Conservation (phyloP, 1,139 yeast species). For the Geotrichum aggregatum region DNA sequence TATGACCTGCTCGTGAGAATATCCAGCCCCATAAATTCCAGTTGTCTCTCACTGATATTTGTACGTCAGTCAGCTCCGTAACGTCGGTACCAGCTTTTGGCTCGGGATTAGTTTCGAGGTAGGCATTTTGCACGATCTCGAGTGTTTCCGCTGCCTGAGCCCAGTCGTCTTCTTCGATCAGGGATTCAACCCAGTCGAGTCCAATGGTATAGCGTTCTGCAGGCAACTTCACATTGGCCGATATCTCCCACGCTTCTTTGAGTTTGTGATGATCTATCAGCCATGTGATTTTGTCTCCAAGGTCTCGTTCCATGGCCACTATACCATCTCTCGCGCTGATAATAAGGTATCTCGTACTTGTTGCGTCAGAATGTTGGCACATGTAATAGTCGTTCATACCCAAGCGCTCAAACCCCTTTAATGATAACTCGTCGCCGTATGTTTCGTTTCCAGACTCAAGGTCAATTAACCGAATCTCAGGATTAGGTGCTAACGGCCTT, state of each 20-base stretch:
- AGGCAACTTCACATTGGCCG: slow-evolving; percentile 53
- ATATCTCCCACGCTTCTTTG: slow-evolving; percentile 72
- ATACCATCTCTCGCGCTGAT: slow-evolving; percentile 82
- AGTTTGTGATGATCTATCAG: slow-evolving; percentile 51
- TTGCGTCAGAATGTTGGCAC: slow-evolving; percentile 26
- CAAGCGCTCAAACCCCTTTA: slow-evolving; percentile 54
- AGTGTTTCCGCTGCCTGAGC: slow-evolving; percentile 52
- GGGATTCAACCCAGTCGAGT: slow-evolving; percentile 54
- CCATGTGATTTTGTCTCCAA: slow-evolving; percentile 73
- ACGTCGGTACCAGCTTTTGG: slow-evolving; percentile 26
- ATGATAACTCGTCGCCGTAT: slow-evolving; percentile 77
- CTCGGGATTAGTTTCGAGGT: slow-evolving; percentile 25
- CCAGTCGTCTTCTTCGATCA: slow-evolving; percentile 55
- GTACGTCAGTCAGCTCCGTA: slow-evolving; percentile 1
- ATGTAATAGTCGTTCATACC: slow-evolving; percentile 80
- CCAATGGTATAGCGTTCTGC: slow-evolving; percentile 59
- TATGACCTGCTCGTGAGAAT: slow-evolving; percentile 51
- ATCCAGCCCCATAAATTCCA: slow-evolving; percentile 68
- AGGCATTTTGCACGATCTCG: slow-evolving; percentile 40
- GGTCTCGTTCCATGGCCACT: slow-evolving; percentile 62
- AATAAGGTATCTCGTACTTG: slow-evolving; percentile 52
- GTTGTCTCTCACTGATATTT: slow-evolving; percentile 34
- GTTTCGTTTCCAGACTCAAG: slow-evolving; percentile 64
- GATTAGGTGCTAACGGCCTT: slow-evolving; percentile 40
- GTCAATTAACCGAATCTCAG: slow-evolving; percentile 70